Conservation (phyloP, 345 rosid species). For the Raphanus raphanistrum region DNA sequence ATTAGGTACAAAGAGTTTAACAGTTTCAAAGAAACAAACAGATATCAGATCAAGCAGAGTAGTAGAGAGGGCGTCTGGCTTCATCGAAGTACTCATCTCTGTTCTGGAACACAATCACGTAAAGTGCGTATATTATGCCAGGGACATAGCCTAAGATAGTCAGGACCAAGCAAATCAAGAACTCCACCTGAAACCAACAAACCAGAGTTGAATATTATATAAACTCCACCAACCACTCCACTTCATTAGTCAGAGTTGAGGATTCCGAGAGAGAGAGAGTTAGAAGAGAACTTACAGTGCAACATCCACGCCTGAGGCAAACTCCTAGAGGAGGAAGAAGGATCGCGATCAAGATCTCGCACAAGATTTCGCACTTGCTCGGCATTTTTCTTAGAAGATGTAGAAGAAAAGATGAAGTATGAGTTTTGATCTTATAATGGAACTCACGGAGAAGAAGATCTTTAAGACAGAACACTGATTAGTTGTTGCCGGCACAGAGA, state of each 20-base stretch:
- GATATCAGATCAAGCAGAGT: slow-evolving; percentile 25
- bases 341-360: slow-evolving; percentile 83
- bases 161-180: slow-evolving; percentile 70
- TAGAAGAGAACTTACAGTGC: slow-evolving; percentile 55
- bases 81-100: slow-evolving; percentile 85
- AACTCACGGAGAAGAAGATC: slow-evolving; percentile 4
- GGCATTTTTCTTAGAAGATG: slow-evolving; percentile 49
- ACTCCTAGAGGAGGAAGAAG: slow-evolving; percentile 89
- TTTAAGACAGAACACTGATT: background rate
- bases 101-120: slow-evolving; percentile 79
- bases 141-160: slow-evolving; percentile 92
- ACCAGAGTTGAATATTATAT: background rate
- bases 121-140: slow-evolving; percentile 89
- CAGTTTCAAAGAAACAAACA: background rate
- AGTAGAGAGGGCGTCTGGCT: slow-evolving; percentile 78
- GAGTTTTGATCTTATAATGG: background rate
- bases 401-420: background rate
- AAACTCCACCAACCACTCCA: background rate
- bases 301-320: slow-evolving; percentile 83
- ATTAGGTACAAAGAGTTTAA: slow-evolving; percentile 4
- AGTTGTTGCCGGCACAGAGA: slow-evolving; percentile 20
- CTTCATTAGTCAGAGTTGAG: background rate
- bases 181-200: slow-evolving; percentile 2
- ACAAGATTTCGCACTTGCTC: slow-evolving; percentile 55
- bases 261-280: slow-evolving; percentile 4